Base-by-base conservation (phyloP, 306 rosid genomes). In the Quillaja saponaria region DNA sequence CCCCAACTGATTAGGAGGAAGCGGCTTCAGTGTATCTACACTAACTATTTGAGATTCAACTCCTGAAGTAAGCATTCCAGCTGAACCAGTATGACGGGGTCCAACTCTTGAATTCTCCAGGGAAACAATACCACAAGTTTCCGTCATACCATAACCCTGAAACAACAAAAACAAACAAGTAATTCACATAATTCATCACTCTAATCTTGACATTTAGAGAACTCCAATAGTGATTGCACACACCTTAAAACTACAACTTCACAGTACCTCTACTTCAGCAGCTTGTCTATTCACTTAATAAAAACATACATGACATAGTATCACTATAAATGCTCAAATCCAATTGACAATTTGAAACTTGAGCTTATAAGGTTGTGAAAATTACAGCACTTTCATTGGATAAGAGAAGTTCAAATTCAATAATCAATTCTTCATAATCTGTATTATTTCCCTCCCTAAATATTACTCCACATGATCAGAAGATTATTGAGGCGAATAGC, bases 131-230 rank as follows among this genome's bases (percentile, higher is more conserved):
- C 90, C 96, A 77, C 86, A 82, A 33, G 96, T 88, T 78, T 92
- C 98, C 8, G 98, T 92, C 98, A 92, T 86, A 64, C 98, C 98
- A 72, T 86, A 88, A 7, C 98, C 98, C 86, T 81, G 76, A 67
- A 58, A 62, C 13, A 55, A 8, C 44, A 55, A 59, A 67, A 71
- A 33, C 18, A 50, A 54, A 39, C 2, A 39, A 39, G 2, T 7
- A 8, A 39, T 8, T 39, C 10, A 39, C 1, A 39, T 2, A 39
- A 39, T 2, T 39, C 2, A 39, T 8, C 44, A 39, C 40, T 6
- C 10, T 10, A 37, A 8, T 39, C 44, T 2, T 7, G 2, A 2
- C 44, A 12, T 39, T 3, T 39, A 8, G 13, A 8, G 12, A 2
- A 39, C 13, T 39, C 12, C 44, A 39, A 39, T 2, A 39, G 44